A percentile compares a stretch with the other conserved stretches of the same genome.
phyloP scores from a whole-genome alignment of 495 filamentous ascomycete genomes.

The Clavariopsis aquatica region DNA sequence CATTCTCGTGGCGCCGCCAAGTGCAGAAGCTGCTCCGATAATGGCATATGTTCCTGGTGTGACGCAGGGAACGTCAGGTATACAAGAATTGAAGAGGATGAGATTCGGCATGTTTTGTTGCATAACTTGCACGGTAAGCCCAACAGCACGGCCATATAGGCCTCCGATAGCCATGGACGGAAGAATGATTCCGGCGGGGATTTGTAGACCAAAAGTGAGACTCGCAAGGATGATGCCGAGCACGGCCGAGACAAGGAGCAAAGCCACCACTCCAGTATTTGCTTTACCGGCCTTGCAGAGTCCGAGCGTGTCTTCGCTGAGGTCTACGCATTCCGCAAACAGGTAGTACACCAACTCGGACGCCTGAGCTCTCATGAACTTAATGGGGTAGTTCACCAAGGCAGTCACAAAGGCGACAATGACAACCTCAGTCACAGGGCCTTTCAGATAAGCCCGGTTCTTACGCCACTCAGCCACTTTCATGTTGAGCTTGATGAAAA shows the following conservation, averaged over 20 bases:
- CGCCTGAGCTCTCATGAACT: constrained; percentile 85
- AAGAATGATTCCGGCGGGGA: constrained; percentile 93
- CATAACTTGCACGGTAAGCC: constrained; percentile 86
- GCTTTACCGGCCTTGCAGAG: constrained; percentile 78
- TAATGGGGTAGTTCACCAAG: constrained; percentile 89
- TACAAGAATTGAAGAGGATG: constrained; percentile 76
- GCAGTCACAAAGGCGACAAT: constrained; percentile 76
- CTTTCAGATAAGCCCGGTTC: constrained; percentile 57
- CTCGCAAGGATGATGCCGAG: constrained; percentile 84
- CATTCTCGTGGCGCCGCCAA: constrained; percentile 97
- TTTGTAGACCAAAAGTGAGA: constrained; percentile 92
- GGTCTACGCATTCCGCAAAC: constrained; percentile 83
- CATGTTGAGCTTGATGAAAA: constrained; percentile 96
- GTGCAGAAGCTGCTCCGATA: constrained; percentile 91
- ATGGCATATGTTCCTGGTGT: constrained; percentile 96
- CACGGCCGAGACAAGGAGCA: constrained; percentile 76
- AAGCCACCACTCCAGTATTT: constrained; percentile 71
- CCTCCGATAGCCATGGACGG: constrained; percentile 97
- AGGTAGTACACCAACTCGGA: constrained; percentile 89
- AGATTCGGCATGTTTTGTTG: constrained; percentile 74
- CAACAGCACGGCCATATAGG: constrained; percentile 86
- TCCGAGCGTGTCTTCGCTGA: constrained; percentile 77
- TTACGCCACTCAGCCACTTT: constrained; percentile 79
- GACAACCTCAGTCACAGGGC: constrained; percentile 75
- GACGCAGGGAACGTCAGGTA: constrained; percentile 86